Conservation (phyloP, 192 early-diverging fungal species). For the Coemansia interrupta region DNA sequence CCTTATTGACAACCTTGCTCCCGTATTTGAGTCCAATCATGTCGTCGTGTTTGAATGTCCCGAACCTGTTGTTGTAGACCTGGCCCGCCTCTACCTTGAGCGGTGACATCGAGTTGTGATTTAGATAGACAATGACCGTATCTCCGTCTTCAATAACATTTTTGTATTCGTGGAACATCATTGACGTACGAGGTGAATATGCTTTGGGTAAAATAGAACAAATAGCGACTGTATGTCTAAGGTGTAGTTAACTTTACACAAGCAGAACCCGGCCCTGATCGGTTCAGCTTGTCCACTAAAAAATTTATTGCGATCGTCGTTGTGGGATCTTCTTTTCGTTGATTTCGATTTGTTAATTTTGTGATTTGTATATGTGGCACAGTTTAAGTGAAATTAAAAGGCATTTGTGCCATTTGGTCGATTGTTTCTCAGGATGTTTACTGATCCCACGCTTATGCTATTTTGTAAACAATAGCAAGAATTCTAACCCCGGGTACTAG, state of each 20-base stretch:
- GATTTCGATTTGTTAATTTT: neutral
- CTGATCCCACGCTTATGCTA: too few relatives aligned
- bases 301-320: too few relatives aligned
- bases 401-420: too few relatives aligned
- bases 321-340: neutral
- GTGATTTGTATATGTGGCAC: too few relatives aligned
- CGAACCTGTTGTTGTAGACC: conserved; percentile 74
- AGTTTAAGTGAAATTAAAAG: too few relatives aligned
- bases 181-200: too few relatives aligned
- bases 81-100: conserved; percentile 60
- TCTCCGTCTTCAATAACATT: conserved; percentile 72
- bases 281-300: too few relatives aligned
- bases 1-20: conserved; percentile 63
- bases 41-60: conserved; percentile 71
- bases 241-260: neutral
- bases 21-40: conserved; percentile 89
- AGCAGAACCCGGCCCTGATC: too few relatives aligned
- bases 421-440: too few relatives aligned
- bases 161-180: conserved; percentile 53
- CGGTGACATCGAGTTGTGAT: conserved; percentile 66
- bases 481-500: too few relatives aligned
- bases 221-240: neutral
- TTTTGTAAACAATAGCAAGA: too few relatives aligned
- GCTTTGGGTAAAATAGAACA: neutral
- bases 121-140: conserved; percentile 68